A percentile compares a stretch with the other conserved stretches of the same genome.
phyloP scores from a whole-genome alignment of 1,284 basidiomycete species.

The Pseudozyma thailandica region DNA sequence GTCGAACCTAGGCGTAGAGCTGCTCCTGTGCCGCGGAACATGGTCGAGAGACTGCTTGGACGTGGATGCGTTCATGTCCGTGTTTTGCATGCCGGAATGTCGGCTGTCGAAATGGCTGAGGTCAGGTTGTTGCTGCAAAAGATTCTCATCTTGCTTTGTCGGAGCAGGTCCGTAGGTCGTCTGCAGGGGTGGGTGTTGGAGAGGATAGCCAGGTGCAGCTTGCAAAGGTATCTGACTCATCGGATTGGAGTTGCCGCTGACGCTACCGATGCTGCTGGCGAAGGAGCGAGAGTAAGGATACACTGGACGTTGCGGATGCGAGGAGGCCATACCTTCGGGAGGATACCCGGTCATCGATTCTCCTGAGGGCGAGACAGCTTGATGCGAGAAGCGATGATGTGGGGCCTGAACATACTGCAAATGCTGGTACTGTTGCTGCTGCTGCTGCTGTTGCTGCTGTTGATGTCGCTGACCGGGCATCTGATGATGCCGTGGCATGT shows the following conservation, averaged over 20 bases:
- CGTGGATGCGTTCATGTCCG: conserved; percentile 5
- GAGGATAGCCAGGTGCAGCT: conserved; percentile 17
- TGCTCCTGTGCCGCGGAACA: conserved; percentile 4
- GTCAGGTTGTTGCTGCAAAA: conserved; percentile 24
- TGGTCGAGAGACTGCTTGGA: conserved; percentile 2
- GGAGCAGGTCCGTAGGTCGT: conserved; percentile 22
- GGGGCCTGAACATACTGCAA: conserved; percentile 17
- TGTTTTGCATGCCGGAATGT: conserved; percentile 12
- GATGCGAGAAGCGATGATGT: conserved; percentile 24
- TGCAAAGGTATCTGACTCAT: conserved; percentile 10
- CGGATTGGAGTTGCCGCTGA: not conserved
- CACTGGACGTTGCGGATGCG: conserved; percentile 19
- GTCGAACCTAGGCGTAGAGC: conserved; percentile 10
- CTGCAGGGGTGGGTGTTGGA: conserved; percentile 32
- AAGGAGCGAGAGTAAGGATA: conserved; percentile 21
- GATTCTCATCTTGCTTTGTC: conserved; percentile 4
- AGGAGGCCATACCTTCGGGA: not conserved
- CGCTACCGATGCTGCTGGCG: conserved; percentile 20
- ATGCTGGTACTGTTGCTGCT: conserved; percentile 6
- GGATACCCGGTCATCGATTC: conserved; percentile 14
- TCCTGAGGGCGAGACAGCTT: conserved; percentile 3
- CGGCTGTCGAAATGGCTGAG: conserved; percentile 7
- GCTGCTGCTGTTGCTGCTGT: conserved; percentile 17
- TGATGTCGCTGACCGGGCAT: conserved; percentile 21
- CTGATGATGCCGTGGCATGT: conserved; percentile 4